Base-by-base conservation (phyloP, 352 stramenopile species). In the Phytophthora syringae region DNA sequence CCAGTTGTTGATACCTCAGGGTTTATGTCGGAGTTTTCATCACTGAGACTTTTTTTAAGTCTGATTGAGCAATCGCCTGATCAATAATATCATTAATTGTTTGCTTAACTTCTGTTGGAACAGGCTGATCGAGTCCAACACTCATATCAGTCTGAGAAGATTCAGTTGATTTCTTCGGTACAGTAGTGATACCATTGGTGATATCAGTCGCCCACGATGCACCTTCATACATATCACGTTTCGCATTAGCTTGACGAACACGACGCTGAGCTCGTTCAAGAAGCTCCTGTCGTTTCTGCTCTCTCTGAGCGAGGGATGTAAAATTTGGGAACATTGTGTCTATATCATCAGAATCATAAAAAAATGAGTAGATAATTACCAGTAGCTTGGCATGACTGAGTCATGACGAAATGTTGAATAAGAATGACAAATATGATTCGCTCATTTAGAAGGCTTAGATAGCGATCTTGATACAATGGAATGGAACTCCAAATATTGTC, bases 91-190 rank as follows among this genome's bases (percentile, higher is more conserved):
- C n/a, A n/a, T n/a, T n/a, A n/a, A n/a, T n/a, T n/a, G n/a, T n/a
- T n/a, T n/a, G n/a, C n/a, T n/a, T n/a, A n/a, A n/a, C n/a, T n/a
- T n/a, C n/a, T n/a, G n/a, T n/a, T n/a, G n/a, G n/a, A n/a, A n/a
- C n/a, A n/a, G n/a, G n/a, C n/a, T n/a, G n/a, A n/a, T n/a, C n/a
- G n/a, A n/a, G n/a, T n/a, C n/a, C n/a, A n/a, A n/a, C n/a, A n/a
- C n/a, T n/a, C n/a, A n/a, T n/a, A n/a, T 59, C 65, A 13, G 58
- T 74, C 49, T 74, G 58, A 61, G 40, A 63, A 44, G 48, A 59
- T 48, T 45, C 3, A 27, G 40, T 67, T 32, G 13, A 18, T 40
- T 40, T 40, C 11, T 18, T 40, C 5, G 34, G 34, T 9, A 18
- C 13, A 18, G 34, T 40, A 18, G 34, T 18, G 5, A 40, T 40